phyloP scores from a whole-genome alignment of 169 alveolate genomes.

The Plasmodium falciparum region DNA sequence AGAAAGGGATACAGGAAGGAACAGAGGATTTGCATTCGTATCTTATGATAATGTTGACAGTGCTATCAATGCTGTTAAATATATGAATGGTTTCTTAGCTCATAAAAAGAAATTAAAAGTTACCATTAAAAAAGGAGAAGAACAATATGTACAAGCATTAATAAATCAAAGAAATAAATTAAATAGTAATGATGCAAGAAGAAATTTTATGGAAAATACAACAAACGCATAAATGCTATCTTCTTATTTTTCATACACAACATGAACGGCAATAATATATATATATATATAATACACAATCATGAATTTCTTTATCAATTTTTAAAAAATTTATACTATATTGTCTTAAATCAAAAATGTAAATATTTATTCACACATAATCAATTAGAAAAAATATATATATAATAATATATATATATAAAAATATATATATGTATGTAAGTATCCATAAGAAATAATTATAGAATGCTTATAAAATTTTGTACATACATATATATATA shows the following conservation, averaged over 20 bases:
- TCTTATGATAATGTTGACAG: constrained; percentile 90
- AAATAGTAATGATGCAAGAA: constrained; percentile 29
- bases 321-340: constrained; percentile 2
- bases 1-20: constrained; percentile 91
- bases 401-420: too few species aligned
- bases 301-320: not conserved
- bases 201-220: constrained; percentile 29
- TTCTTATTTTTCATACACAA: not conserved
- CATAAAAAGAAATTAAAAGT: constrained; percentile 91
- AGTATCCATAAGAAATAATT: too few species aligned
- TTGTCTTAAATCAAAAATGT: too few species aligned
- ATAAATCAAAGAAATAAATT: constrained; percentile 48
- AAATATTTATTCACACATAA: too few species aligned
- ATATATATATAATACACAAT: too few species aligned
- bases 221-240: constrained; percentile 4
- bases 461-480: too few species aligned
- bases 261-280: too few species aligned
- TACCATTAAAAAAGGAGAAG: constrained; percentile 92
- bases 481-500: too few species aligned
- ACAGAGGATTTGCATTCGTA: constrained; percentile 94
- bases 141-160: constrained; percentile 70
- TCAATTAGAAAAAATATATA: too few species aligned
- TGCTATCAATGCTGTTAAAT: constrained; percentile 92
- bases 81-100: constrained; percentile 92
- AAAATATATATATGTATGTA: too few species aligned